phyloP scores from a whole-genome alignment of 768 basidiomycete genomes.

The Xanthoconium stramineum region DNA sequence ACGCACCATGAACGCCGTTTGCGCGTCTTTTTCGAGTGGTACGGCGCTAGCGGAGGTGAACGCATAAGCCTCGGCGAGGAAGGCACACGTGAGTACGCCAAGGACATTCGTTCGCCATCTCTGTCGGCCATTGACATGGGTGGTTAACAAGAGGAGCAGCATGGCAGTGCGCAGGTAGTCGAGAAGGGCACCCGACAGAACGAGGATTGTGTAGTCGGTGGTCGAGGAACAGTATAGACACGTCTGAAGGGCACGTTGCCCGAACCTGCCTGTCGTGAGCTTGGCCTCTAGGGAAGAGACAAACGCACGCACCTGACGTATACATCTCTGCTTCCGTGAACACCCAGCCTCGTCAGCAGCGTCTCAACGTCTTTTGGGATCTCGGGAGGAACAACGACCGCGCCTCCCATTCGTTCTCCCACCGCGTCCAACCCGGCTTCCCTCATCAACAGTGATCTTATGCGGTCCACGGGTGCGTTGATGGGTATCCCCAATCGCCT shows the following conservation, averaged over 20 bases:
- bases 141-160: slow-evolving; percentile 46
- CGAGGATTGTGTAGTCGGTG: slow-evolving; percentile 58
- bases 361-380: slow-evolving; percentile 49
- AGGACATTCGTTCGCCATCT: slow-evolving; percentile 45
- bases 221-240: slow-evolving; percentile 66
- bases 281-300: background rate
- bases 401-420: slow-evolving; percentile 1
- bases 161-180: slow-evolving; percentile 58
- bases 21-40: slow-evolving; percentile 41
- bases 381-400: slow-evolving; percentile 13
- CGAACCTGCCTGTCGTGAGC: slow-evolving; percentile 47
- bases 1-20: slow-evolving; percentile 40
- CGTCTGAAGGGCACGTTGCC: slow-evolving; percentile 58
- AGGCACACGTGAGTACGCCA: slow-evolving; percentile 46
- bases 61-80: slow-evolving; percentile 53
- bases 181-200: slow-evolving; percentile 51
- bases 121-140: slow-evolving; percentile 38
- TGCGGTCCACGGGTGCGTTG: slow-evolving; percentile 49
- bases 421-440: slow-evolving; percentile 37
- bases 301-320: slow-evolving; percentile 54
- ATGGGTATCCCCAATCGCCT: slow-evolving; percentile 50
- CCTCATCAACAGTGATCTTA: slow-evolving; percentile 45
- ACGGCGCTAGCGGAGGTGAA: slow-evolving; percentile 46
- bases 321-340: slow-evolving; percentile 52
- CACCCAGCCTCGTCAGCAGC: slow-evolving; percentile 53